Evolutionary conservation across 1,139 yeast genomes (phyloP).

Genomic region (Kodamaea suecica): DNA sequence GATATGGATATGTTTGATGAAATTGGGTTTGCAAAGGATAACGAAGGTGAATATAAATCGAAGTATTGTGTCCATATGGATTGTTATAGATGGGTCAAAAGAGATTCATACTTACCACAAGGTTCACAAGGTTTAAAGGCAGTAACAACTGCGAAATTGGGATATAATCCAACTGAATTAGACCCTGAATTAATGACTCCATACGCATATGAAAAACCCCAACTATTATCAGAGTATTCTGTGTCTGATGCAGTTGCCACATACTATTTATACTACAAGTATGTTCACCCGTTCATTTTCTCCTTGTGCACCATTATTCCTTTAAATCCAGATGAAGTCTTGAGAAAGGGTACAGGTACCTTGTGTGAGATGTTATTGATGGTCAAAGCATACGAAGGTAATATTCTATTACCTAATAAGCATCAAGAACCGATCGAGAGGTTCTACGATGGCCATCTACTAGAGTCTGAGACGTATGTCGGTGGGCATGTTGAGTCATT

Average conservation of each 20-base stretch:
- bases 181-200: conserved; percentile 99
- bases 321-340: conserved; percentile 90
- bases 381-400: conserved; percentile 88
- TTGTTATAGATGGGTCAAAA: conserved; percentile 97
- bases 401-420: conserved; percentile 85
- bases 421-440: conserved; percentile 90
- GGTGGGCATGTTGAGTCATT: conserved; percentile 98
- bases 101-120: conserved; percentile 96
- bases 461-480: conserved; percentile 95
- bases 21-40: conserved; percentile 88
- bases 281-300: conserved; percentile 95
- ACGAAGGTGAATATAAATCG: conserved; percentile 90
- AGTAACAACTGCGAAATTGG: conserved; percentile 92
- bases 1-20: conserved; percentile 89
- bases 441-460: conserved; percentile 88
- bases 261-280: conserved; percentile 90
- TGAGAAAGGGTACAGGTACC: conserved; percentile 98
- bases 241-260: conserved; percentile 99
- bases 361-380: conserved; percentile 95
- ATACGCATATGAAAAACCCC: conserved; percentile 92
- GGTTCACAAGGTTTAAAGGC: conserved; percentile 99
- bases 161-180: conserved; percentile 93
- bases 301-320: conserved; percentile 96
- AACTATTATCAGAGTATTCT: conserved; percentile 88
- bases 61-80: conserved; percentile 96